Conservation (phyloP, 1,139 yeast species). For the Diutina ranongensis region DNA sequence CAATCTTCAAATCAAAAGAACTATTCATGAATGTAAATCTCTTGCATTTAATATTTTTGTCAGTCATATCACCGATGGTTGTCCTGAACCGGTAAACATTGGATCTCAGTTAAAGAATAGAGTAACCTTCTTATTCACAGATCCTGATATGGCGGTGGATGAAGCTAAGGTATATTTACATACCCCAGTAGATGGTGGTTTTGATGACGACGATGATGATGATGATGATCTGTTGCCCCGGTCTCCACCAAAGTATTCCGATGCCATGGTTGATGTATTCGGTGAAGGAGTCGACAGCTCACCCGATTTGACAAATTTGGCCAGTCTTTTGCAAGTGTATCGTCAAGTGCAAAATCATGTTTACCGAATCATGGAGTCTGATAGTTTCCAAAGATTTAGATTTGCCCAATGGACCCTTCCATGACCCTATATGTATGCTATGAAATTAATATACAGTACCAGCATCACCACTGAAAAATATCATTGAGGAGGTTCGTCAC, state of each 20-base stretch:
- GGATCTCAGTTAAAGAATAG: background rate
- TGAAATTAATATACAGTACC: too few species aligned
- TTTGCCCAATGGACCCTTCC: background rate
- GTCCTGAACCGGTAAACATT: background rate
- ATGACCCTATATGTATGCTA: background rate
- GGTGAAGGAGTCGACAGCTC: background rate
- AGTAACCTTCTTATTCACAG: background rate
- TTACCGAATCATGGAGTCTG: constrained; percentile 2
- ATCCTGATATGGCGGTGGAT: background rate
- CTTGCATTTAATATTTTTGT: constrained; percentile 1
- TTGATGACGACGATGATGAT: background rate
- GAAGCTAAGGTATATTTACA: background rate
- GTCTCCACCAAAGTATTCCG: background rate
- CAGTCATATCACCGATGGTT: background rate
- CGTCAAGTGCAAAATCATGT: background rate
- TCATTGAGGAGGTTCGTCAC: too few species aligned
- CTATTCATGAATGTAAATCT: background rate
- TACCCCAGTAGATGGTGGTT: background rate
- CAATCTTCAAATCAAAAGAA: background rate
- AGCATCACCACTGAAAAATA: too few species aligned
- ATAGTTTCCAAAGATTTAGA: background rate
- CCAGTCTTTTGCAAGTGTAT: background rate
- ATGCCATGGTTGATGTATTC: background rate
- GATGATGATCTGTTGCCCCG: background rate
- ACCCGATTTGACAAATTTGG: background rate